Evolutionary conservation across 2,329 filamentous ascomycete species (phyloP), one percentile per base, ranked within the genome.

Genomic region (Aspergillus aculeatus): DNA sequence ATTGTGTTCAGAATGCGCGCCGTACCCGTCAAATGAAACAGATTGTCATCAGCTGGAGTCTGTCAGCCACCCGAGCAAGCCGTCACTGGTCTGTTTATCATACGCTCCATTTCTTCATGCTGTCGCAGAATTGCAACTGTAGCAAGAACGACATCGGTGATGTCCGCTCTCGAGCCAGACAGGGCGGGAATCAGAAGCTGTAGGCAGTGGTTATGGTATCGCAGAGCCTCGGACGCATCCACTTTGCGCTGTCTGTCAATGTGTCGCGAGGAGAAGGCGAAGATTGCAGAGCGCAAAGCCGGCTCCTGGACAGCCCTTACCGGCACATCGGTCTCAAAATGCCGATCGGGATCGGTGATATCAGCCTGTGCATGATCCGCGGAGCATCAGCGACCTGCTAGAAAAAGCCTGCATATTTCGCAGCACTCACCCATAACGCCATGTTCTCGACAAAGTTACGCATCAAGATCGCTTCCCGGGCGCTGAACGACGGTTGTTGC

Each of bases 1-100:
- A 77, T 69, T 1, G 73, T 71, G 35, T 73, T 74, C n/a, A 77
- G 64, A 4, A 78, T 71, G 24, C 68, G 71, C 5, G 71, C 73
- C 16, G 73, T 73, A 2, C 74, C 75, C 16, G 71, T 69, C 1
- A 77, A 59, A 58, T 77, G 75, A 24, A 73, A 70, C 50, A 71
- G 68, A 41, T 73, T 69, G 50, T 78, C 75, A 54, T 73, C 64
- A 4, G 60, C 69, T 70, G 12, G 54, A 44, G 26, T 11, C 3
- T 5, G 52, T 66, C 24, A 62, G 58, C 5, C 29, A 29, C 47
- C n/a, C 2, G 7, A 7, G 54, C 53, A 6, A 48, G n/a, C 1
- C 11, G 14, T 5, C 32, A 47, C 5, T 12, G 1, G 16, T 6
- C 3, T 16, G 26, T 50, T 19, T 21, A 38, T 35, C 66, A 29